Base-by-base conservation (phyloP, 768 basidiomycete species). In the Kwoniella botswanensis region DNA sequence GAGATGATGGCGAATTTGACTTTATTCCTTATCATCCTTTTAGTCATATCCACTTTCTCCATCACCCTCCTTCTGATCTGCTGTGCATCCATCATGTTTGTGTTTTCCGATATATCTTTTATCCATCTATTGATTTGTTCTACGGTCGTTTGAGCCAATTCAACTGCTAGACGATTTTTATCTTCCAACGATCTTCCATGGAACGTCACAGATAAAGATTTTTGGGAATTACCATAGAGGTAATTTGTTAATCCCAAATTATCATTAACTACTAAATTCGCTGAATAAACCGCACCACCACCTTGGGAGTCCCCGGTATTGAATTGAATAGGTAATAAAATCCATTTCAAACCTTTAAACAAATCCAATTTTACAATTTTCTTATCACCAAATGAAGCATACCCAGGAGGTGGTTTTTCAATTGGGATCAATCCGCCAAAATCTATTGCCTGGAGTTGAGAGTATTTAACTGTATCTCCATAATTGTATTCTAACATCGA, bases 401-500 rank as follows among this genome's bases (percentile, higher is more conserved):
- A 11, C 11, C 59, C 43, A 7, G n/a, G 15, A 15, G 46, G 46
- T 1, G 46, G 15, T 50, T 15, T 42, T 10, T 41, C 54, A 4
- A 67, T n/a, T 10, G 65, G 65, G 12, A 67, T n/a, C 18, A 67
- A 46, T 12, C 65, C 65, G 1, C 65, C 65, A n/a, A 67, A 67
- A 52, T 67, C 65, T 15, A 67, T 67, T 17, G 65, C 55, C 15
- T 57, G 55, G 13, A 57, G 18, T 46, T 13, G n/a, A 15, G 44
- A 21, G 42, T 67, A 67, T 29, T 46, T 56, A 0, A 56, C 42
- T 15, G 22, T 65, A 55, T 65, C 54, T 26, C 42, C 55, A 5
- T 11, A 54, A 43, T 66, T 42, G 17, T 29, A 17, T 22, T 17
- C n/a, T 35, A 24, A 57, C 21, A 41, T 46, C 22, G 17, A n/a